A percentile compares a stretch with the other conserved stretches of the same genome.
These are phyloP conservation scores for Suillus clintonianus DNA, from an alignment of 768 basidiomycete genomes.

Conservation along the genomic window DNA sequence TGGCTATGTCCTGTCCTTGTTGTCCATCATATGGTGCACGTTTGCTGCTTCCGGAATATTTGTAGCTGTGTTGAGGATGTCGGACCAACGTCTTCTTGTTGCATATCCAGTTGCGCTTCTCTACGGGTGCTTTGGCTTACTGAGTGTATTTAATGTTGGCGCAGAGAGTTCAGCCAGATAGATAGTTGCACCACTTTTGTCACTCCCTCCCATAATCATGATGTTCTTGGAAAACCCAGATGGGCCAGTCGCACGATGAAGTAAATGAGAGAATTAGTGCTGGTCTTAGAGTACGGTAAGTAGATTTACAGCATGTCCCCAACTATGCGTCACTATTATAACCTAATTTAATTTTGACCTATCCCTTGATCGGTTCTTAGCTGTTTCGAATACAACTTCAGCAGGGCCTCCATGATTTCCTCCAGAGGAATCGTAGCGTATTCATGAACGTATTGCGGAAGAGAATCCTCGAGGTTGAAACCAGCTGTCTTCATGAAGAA, in stretches of 20 bases:
- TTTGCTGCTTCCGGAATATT: constrained; percentile 96
- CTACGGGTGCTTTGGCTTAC: constrained; percentile 91
- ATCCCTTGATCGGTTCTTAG: constrained; percentile 38
- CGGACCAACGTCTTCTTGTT: constrained; percentile 90
- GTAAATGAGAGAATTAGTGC: not conserved
- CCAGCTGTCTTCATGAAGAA: constrained; percentile 86
- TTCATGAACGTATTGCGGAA: constrained; percentile 88
- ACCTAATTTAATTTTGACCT: constrained; percentile 19
- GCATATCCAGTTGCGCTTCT: constrained; percentile 95
- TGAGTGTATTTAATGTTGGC: constrained; percentile 83
- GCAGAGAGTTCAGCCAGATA: constrained; percentile 35
- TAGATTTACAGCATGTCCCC: not conserved
- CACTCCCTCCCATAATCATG: constrained; percentile 4
- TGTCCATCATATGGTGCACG: constrained; percentile 96
- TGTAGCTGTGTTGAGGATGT: constrained; percentile 93
- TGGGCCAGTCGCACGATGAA: not conserved
- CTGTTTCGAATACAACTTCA: constrained; percentile 79
- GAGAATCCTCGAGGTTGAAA: constrained; percentile 78
- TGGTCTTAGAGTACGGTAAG: not conserved
- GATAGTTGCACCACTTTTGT: constrained; percentile 3
- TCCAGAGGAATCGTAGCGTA: constrained; percentile 83
- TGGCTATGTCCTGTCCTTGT: constrained; percentile 79
- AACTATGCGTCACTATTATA: not conserved
- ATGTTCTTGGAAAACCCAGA: constrained; percentile 8
- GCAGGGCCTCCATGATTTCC: constrained; percentile 78